Evolutionary conservation across 345 rosid species (phyloP), one percentile per base, ranked within the genome.

Genomic region (Aethionema arabicum): DNA sequence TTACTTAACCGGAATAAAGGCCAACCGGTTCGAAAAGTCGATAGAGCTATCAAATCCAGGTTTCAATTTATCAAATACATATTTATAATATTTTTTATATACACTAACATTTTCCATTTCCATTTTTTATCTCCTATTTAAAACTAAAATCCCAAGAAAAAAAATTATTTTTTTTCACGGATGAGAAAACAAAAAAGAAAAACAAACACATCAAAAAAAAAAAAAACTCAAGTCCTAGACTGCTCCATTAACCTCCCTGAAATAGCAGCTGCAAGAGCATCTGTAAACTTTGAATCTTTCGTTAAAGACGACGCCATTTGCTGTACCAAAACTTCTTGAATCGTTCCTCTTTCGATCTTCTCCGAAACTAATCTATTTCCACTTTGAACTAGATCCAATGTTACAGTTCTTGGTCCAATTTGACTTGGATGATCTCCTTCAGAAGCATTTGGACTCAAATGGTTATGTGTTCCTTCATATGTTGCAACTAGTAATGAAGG

Each of bases 381-480:
- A 32, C 66, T 63, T 29, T 68, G 68, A 45, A 77, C 72, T 55
- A 77, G 43, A 43, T 83, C 88, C 65, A 46, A 32, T 8, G 75
- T 32, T 43, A 77, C 42, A n/a, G 51, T 43, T 33, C 73, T 59
- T 33, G 77, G 53, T 29, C 65, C 53, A 62, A 7, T 45, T 0
- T 49, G 66, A 36, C 61, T 79, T 5, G 82, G 73, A 31, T 68
- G 31, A 35, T 75, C 82, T 0, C 82, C 75, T 32, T 65, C 72
- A 38, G 81, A 70, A 10, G 64, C 75, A n/a, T 46, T 60, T 30
- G 45, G 49, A 41, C 54, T 53, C 33, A 36, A 36, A 21, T 89
- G 98, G 53, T 85, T 92, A 78, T 92, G 98, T 43, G 83, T 82
- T 56, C 98, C 98, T 77, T 92, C 97, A 32, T 92, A 92, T 30